phyloP scores from a whole-genome alignment of 2,329 filamentous ascomycete species.

The Epichloe uncinata region DNA sequence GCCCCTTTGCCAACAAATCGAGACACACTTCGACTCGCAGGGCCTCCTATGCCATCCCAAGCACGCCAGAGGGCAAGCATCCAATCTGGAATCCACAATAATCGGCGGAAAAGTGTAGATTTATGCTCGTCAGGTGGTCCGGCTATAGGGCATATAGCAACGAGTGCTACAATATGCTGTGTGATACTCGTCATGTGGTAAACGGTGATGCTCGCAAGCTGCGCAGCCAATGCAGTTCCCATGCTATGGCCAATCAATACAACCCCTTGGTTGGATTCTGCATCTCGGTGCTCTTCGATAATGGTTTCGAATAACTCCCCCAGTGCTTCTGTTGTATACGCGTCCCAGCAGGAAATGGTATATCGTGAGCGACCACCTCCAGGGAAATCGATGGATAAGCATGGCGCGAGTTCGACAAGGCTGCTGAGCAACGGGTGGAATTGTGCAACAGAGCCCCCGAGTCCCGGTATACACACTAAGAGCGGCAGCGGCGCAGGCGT shows the following conservation, averaged over 20 bases:
- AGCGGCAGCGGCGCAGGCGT: slow-evolving; percentile 61
- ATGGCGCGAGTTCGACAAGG: slow-evolving; percentile 69
- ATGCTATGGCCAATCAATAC: slow-evolving; percentile 82
- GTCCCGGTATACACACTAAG: slow-evolving; percentile 80
- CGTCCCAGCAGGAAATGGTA: slow-evolving; percentile 54
- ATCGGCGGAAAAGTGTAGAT: slow-evolving; percentile 31
- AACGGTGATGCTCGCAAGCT: slow-evolving; percentile 40
- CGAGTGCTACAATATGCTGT: slow-evolving; percentile 56
- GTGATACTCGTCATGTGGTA: slow-evolving; percentile 39
- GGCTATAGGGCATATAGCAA: slow-evolving; percentile 70
- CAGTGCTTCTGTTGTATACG: slow-evolving; percentile 67
- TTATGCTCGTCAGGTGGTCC: slow-evolving; percentile 42
- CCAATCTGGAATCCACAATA: slow-evolving; percentile 55
- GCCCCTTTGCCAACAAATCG: slow-evolving; percentile 61
- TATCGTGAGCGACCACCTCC: slow-evolving; percentile 78
- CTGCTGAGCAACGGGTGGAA: slow-evolving; percentile 73
- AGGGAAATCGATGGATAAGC: slow-evolving; percentile 73
- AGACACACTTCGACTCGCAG: slow-evolving; percentile 62
- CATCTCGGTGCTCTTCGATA: slow-evolving; percentile 60
- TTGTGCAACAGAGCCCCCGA: slow-evolving; percentile 85
- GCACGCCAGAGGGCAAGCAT: slow-evolving; percentile 65
- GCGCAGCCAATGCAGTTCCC: slow-evolving; percentile 66
- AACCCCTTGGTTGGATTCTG: slow-evolving; percentile 52
- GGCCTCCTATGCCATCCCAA: slow-evolving; percentile 69
- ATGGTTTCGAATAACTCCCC: slow-evolving; percentile 60